phyloP scores from a whole-genome alignment of 352 stramenopile species.

The Phytophthora fragariaefolia region DNA sequence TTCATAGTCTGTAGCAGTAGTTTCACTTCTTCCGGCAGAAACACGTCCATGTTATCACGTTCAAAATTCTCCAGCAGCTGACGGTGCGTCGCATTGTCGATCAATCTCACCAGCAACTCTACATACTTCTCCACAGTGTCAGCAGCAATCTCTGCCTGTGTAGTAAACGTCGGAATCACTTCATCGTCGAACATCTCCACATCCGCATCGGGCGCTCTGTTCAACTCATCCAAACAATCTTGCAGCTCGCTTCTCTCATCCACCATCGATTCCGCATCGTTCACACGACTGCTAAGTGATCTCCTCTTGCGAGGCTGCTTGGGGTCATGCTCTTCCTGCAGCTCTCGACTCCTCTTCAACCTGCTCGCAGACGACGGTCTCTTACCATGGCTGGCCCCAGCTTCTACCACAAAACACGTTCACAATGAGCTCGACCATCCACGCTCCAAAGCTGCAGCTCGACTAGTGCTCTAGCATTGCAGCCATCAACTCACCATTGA shows the following conservation, averaged over 20 bases:
- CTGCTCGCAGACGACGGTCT: conserved; percentile 12
- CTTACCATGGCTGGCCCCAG: conserved; percentile 1
- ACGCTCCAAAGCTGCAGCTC: neutral
- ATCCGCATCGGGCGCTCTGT: conserved; percentile 15
- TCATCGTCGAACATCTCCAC: conserved; percentile 24
- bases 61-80: conserved; percentile 43
- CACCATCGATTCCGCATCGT: neutral
- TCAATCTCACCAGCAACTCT: conserved; percentile 49
- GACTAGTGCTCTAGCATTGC: neutral
- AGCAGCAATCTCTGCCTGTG: conserved; percentile 57
- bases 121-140: conserved; percentile 77
- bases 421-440: conserved; percentile 1
- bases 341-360: conserved; percentile 27
- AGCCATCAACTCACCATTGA: conserved; percentile 40
- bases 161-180: conserved; percentile 46
- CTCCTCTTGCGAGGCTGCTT: conserved; percentile 17
- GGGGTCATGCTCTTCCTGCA: conserved; percentile 14
- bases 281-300: neutral
- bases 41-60: conserved; percentile 46
- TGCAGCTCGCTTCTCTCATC: conserved; percentile 31
- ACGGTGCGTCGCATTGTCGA: conserved; percentile 45
- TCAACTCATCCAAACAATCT: conserved; percentile 30
- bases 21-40: conserved; percentile 61
- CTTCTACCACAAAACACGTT: conserved; percentile 5
- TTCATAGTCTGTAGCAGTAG: conserved; percentile 70